Evolutionary conservation across 2,329 filamentous ascomycete genomes (phyloP).

Genomic region (Microdochium bolleyi): DNA sequence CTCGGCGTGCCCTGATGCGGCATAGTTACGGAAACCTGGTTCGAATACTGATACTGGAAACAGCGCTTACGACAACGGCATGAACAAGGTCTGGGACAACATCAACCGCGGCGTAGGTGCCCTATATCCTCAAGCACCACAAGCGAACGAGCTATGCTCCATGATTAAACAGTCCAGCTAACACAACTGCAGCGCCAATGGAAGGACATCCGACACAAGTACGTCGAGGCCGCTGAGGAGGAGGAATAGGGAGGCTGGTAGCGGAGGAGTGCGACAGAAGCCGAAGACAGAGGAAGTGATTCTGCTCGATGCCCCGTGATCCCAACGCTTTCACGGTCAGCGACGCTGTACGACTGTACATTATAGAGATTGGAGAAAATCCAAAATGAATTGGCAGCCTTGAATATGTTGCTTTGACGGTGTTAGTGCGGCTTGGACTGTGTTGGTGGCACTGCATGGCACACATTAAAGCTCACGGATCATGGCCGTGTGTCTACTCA

Average conservation of each 20-base stretch:
- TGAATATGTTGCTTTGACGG: no score
- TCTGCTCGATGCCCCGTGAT: background rate
- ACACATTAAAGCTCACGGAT: no score
- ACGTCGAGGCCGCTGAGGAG: slow-evolving; percentile 64
- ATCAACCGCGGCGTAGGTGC: slow-evolving; percentile 80
- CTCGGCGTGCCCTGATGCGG: no score
- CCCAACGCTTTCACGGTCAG: background rate
- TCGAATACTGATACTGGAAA: slow-evolving; percentile 21
- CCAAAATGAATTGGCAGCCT: background rate
- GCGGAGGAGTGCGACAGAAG: background rate
- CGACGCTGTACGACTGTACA: slow-evolving; percentile 12
- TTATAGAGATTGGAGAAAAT: slow-evolving; percentile 12
- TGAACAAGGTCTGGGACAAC: slow-evolving; percentile 84
- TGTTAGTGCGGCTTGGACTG: no score
- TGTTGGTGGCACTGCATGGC: no score
- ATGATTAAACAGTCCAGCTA: slow-evolving; percentile 14
- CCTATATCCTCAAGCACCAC: no score
- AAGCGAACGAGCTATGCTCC: slow-evolving; percentile 16
- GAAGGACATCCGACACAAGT: slow-evolving; percentile 96
- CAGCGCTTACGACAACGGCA: slow-evolving; percentile 74
- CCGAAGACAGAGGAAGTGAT: background rate
- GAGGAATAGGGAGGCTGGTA: slow-evolving; percentile 37
- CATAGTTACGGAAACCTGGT: no score
- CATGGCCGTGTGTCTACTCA: no score
- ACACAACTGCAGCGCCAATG: slow-evolving; percentile 74